These are phyloP conservation scores for Euryodendron excelsum DNA, from an alignment of 148 eudicot species.

Conservation along the genomic window DNA sequence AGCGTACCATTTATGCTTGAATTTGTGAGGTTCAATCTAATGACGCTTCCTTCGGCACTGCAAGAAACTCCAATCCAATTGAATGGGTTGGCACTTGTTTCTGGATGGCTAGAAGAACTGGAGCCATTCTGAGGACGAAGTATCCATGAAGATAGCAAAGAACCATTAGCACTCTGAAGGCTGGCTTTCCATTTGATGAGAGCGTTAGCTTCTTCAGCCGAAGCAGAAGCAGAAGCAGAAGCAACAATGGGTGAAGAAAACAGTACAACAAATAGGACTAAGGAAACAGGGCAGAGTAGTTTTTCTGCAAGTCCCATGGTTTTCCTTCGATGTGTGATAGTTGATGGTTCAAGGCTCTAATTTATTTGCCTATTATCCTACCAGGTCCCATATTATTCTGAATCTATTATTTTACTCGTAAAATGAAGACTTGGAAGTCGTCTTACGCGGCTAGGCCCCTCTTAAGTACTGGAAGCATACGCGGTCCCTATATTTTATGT, in stretches of 20 bases:
- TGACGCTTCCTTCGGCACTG: conserved; percentile 25
- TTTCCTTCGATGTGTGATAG: too few relatives aligned
- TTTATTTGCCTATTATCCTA: too few relatives aligned
- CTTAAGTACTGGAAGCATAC: neutral
- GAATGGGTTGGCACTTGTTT: conserved; percentile 26
- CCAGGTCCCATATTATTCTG: too few relatives aligned
- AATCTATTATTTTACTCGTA: too few relatives aligned
- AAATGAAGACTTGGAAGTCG: neutral
- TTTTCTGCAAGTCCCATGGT: neutral
- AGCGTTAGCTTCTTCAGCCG: conserved; percentile 32
- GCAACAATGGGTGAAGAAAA: neutral
- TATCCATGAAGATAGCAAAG: conserved; percentile 36
- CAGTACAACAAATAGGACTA: too few relatives aligned
- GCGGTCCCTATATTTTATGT: neutral
- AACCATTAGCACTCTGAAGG: conserved; percentile 20
- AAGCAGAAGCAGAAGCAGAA: conserved; percentile 16
- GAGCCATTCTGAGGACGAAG: conserved; percentile 9
- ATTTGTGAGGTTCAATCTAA: conserved; percentile 29
- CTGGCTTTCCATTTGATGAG: conserved; percentile 38
- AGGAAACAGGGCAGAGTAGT: neutral
- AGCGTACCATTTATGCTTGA: too few relatives aligned
- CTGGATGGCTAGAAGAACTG: too few relatives aligned
- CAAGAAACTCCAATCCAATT: conserved; percentile 46
- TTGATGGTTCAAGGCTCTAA: too few relatives aligned
- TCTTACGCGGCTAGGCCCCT: neutral